These are phyloP conservation scores for Zygoascus tannicola DNA, from an alignment of 805 yeast genomes.

Conservation along the genomic window DNA sequence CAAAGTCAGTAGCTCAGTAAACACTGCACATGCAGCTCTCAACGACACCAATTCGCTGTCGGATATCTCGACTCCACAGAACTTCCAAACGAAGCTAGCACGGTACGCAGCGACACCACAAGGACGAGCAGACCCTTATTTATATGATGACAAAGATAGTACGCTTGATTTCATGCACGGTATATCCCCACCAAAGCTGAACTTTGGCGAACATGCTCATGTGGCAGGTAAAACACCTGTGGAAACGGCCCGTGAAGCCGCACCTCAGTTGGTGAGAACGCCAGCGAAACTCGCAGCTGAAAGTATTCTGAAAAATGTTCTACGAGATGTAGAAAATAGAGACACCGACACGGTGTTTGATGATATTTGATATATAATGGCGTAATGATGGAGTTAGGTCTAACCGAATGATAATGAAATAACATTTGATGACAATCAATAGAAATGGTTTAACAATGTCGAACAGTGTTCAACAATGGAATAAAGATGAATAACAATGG, in stretches of 20 bases:
- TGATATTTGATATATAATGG: too few species aligned
- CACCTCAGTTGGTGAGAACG: slow-evolving; percentile 10
- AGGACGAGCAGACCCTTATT: slow-evolving; percentile 1
- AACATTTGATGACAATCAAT: too few species aligned
- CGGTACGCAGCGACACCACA: slow-evolving; percentile 10
- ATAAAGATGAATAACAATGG: too few species aligned
- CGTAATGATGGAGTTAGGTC: too few species aligned
- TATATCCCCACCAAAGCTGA: slow-evolving; percentile 20
- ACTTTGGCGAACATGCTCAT: slow-evolving; percentile 6
- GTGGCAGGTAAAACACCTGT: background rate
- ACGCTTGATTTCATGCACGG: slow-evolving; percentile 14
- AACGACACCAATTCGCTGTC: background rate
- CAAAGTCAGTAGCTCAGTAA: background rate
- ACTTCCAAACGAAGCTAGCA: slow-evolving; percentile 2
- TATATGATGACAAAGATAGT: slow-evolving; percentile 7
- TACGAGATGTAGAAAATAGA: slow-evolving; percentile 16
- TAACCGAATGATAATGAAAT: too few species aligned
- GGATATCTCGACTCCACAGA: slow-evolving; percentile 5
- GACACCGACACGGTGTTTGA: slow-evolving; percentile 13
- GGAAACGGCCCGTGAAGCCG: background rate
- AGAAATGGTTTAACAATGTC: too few species aligned
- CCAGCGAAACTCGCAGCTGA: slow-evolving; percentile 20
- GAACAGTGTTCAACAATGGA: too few species aligned
- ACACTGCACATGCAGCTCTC: background rate
- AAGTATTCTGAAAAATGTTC: slow-evolving; percentile 17